Evolutionary conservation across 345 rosid genomes (phyloP).

Genomic region (Viola odorata): DNA sequence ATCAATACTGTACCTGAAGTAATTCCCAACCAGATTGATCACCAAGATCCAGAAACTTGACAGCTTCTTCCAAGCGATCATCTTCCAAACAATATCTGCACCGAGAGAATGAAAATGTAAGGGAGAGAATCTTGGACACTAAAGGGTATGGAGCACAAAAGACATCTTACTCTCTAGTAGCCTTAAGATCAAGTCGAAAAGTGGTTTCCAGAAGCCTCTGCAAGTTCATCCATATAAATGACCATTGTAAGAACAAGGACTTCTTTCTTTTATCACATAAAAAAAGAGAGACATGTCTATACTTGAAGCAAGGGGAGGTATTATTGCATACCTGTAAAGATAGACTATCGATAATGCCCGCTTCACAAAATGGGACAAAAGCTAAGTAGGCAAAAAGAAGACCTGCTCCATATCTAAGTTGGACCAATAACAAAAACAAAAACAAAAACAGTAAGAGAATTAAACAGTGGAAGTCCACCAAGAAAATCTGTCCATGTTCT

Average conservation of each 20-base stretch:
- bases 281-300: not conserved
- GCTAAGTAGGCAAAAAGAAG: slow-evolving; percentile 91
- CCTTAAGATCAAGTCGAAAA: slow-evolving; percentile 79
- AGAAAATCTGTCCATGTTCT: slow-evolving; percentile 7
- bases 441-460: not conserved
- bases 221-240: slow-evolving; percentile 21
- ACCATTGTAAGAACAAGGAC: slow-evolving; percentile 1
- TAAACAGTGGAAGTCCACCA: no score
- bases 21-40: slow-evolving; percentile 88
- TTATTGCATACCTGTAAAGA: slow-evolving; percentile 64
- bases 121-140: not conserved
- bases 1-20: slow-evolving; percentile 52
- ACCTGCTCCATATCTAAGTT: slow-evolving; percentile 80
- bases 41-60: slow-evolving; percentile 75
- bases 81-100: slow-evolving; percentile 90
- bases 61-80: slow-evolving; percentile 76
- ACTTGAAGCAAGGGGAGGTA: not conserved
- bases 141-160: not conserved
- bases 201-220: slow-evolving; percentile 94
- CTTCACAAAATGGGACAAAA: slow-evolving; percentile 90
- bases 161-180: slow-evolving; percentile 77
- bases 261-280: not conserved
- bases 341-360: slow-evolving; percentile 72
- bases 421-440: slow-evolving; percentile 16
- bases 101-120: not conserved